phyloP scores from a whole-genome alignment of 352 stramenopile genomes.

The Thraustochytrium striatum region DNA sequence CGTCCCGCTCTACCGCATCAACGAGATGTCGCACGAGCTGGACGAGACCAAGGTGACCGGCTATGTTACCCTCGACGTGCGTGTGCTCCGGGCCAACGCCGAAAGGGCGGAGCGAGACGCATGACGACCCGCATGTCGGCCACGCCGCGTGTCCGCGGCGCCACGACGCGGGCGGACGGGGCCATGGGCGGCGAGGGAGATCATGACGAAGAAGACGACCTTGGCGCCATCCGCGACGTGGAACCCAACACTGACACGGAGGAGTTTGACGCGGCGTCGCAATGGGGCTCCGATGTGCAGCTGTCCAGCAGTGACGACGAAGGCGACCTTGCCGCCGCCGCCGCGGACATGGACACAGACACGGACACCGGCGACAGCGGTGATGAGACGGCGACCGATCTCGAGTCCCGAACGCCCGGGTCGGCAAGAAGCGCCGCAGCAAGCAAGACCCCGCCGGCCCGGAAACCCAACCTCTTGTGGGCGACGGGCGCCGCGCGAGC shows the following conservation, averaged over 20 bases:
- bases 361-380: neutral
- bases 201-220: neutral
- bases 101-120: neutral
- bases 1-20: neutral
- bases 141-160: neutral
- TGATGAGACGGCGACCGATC: no score
- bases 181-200: neutral
- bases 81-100: neutral
- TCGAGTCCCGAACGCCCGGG: no score
- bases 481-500: no score
- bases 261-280: conserved; percentile 38
- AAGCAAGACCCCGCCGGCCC: no score
- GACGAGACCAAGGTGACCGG: neutral
- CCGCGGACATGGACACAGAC: no score
- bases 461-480: no score
- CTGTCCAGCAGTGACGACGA: no score
- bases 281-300: neutral
- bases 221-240: neutral
- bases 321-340: no score
- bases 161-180: neutral
- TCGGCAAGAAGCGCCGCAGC: no score
- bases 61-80: neutral
- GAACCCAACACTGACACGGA: conserved; percentile 32
- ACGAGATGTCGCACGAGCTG: neutral
- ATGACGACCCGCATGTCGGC: neutral